phyloP scores from a whole-genome alignment of 2,329 filamentous ascomycete genomes.

The Trichoderma endophyticum region DNA sequence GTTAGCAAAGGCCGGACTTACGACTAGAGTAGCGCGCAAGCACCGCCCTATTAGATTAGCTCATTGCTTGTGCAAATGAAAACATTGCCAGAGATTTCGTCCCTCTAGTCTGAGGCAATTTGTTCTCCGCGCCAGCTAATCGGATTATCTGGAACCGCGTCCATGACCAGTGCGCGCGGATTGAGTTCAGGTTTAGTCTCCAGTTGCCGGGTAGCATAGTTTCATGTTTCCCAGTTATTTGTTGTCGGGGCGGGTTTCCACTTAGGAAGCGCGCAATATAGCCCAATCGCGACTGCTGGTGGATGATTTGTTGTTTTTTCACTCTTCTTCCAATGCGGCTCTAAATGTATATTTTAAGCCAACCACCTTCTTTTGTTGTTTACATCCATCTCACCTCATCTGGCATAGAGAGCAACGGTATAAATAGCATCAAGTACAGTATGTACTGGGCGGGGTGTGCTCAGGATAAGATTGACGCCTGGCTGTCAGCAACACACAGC shows the following conservation, averaged over 20 bases:
- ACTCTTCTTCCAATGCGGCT: not conserved
- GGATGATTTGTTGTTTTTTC: not conserved
- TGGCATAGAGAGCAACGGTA: not conserved
- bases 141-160: not conserved
- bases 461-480: not conserved
- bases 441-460: not conserved
- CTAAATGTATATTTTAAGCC: not conserved
- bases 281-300: not conserved
- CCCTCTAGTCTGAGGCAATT: not conserved
- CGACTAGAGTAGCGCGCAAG: not conserved
- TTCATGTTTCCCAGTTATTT: not conserved
- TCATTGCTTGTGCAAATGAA: not conserved
- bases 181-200: not conserved
- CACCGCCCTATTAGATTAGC: not conserved
- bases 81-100: not conserved
- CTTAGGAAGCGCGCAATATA: not conserved
- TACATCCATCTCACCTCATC: not conserved
- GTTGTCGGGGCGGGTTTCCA: not conserved
- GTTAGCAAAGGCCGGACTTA: not conserved
- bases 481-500: constrained; percentile 3
- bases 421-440: not conserved
- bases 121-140: not conserved
- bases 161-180: not conserved
- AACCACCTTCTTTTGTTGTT: not conserved
- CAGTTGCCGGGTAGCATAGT: not conserved